These are phyloP conservation scores for Marasmius sp. DNA, from an alignment of 1,284 basidiomycete genomes.

Conservation along the genomic window DNA sequence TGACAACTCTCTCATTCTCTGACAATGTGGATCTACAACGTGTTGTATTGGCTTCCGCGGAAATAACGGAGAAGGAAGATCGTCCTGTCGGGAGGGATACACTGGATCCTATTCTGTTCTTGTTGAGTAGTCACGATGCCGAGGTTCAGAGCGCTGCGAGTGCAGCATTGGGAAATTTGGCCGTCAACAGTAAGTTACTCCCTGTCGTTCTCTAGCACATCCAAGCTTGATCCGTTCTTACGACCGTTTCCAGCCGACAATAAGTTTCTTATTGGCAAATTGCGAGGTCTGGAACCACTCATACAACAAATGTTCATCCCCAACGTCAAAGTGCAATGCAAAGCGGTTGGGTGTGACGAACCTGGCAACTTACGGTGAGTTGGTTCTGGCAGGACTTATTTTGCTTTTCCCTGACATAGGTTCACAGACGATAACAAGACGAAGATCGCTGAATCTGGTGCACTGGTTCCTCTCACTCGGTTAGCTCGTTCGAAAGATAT, in stretches of 20 bases:
- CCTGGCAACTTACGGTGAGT: no score
- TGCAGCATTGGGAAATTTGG: conserved; percentile 98
- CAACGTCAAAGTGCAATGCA: no score
- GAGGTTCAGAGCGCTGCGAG: no score
- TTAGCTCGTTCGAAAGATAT: no score
- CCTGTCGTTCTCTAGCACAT: conserved; percentile 19
- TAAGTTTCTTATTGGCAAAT: conserved; percentile 97
- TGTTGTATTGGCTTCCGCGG: conserved; percentile 96
- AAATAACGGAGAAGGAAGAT: conserved; percentile 99
- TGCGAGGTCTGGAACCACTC: conserved; percentile 96
- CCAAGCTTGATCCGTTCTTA: conserved; percentile 17
- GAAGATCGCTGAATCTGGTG: no score
- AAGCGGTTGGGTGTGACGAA: no score
- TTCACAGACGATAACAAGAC: no score
- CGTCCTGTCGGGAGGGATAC: conserved; percentile 96
- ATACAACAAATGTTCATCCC: no score
- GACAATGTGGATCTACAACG: conserved; percentile 99
- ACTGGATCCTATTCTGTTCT: conserved; percentile 96
- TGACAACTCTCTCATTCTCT: no score
- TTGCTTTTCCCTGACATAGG: no score
- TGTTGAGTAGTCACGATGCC: conserved; percentile 97
- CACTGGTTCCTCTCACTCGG: no score
- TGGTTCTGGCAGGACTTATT: no score
- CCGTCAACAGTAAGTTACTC: conserved; percentile 90
- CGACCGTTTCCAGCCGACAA: conserved; percentile 77